A percentile compares a stretch with the other conserved stretches of the same genome.
Evolutionary conservation across 192 early-diverging fungal genomes (phyloP).

Genomic region (Coemansia reversa): DNA sequence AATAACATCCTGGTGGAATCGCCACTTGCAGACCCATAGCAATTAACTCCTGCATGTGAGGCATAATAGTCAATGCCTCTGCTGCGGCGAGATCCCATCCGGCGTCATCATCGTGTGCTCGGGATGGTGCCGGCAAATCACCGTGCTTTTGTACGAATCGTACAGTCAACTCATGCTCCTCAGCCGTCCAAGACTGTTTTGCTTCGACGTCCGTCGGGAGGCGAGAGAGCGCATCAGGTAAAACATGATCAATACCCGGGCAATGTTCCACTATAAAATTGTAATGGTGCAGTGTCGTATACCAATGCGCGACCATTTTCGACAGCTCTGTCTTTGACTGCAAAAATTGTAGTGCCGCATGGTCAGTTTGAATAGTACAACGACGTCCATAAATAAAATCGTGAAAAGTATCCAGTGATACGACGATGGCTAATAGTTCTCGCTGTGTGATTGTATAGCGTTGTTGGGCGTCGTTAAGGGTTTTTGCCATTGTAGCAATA

Average conservation of each 20-base stretch:
- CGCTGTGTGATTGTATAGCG: not conserved
- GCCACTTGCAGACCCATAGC: too few relatives aligned
- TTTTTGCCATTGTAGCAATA: not conserved
- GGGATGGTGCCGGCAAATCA: too few relatives aligned
- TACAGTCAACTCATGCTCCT: not conserved
- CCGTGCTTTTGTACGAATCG: not conserved
- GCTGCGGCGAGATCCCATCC: too few relatives aligned
- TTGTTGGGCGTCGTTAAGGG: not conserved
- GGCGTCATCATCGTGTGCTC: too few relatives aligned
- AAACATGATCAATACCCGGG: not conserved
- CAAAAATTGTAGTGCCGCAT: constrained; percentile 1
- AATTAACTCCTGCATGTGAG: too few relatives aligned
- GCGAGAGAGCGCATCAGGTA: not conserved
- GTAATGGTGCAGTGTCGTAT: not conserved
- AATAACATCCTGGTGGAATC: too few relatives aligned
- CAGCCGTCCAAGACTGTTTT: not conserved
- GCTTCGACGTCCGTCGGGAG: not conserved
- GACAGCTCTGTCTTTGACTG: not conserved
- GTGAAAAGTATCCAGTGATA: constrained; percentile 10
- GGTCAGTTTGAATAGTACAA: constrained; percentile 45
- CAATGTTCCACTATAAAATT: not conserved
- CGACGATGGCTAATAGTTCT: not conserved
- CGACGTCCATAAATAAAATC: constrained; percentile 33
- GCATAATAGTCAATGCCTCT: too few relatives aligned
- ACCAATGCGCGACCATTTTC: constrained; percentile 20